Conservation (phyloP, 1,284 basidiomycete species). For the Anthracocystis walkeri region DNA sequence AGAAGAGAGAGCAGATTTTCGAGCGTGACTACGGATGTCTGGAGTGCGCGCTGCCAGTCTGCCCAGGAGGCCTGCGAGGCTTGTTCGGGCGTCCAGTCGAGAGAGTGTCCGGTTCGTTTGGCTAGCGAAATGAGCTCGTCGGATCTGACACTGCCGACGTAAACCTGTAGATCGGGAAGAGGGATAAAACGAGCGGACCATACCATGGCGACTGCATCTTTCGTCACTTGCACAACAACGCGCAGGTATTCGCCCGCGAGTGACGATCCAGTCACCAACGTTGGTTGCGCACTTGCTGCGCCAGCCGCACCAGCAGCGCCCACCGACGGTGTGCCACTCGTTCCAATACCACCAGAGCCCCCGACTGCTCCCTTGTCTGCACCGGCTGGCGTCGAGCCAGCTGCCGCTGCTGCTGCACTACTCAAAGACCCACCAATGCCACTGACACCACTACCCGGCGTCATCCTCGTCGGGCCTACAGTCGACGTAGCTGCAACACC, state of each 20-base stretch:
- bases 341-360: conserved; percentile 13
- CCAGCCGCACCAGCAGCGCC: conserved; percentile 22
- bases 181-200: conserved; percentile 81
- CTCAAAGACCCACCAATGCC: conserved; percentile 27
- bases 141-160: conserved; percentile 84
- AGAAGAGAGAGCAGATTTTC: conserved; percentile 60
- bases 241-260: conserved; percentile 88
- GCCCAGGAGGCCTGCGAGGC: conserved; percentile 36
- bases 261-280: conserved; percentile 82
- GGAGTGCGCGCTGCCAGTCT: conserved; percentile 59
- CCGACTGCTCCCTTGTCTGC: conserved; percentile 16
- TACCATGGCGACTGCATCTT: conserved; percentile 86
- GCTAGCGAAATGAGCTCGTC: conserved; percentile 82
- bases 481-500: conserved; percentile 29
- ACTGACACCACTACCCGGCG: conserved; percentile 55
- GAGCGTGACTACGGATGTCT: conserved; percentile 50
- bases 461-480: conserved; percentile 54
- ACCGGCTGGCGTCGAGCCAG: conserved; percentile 12
- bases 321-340: conserved; percentile 23
- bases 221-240: conserved; percentile 88
- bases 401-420: conserved; percentile 22
- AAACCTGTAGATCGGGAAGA: conserved; percentile 78
- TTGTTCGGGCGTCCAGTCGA: conserved; percentile 32
- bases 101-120: conserved; percentile 37
- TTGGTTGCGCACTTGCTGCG: conserved; percentile 40